Evolutionary conservation across 1,139 yeast species (phyloP).

Genomic region (Yamadazyma mexicana): DNA sequence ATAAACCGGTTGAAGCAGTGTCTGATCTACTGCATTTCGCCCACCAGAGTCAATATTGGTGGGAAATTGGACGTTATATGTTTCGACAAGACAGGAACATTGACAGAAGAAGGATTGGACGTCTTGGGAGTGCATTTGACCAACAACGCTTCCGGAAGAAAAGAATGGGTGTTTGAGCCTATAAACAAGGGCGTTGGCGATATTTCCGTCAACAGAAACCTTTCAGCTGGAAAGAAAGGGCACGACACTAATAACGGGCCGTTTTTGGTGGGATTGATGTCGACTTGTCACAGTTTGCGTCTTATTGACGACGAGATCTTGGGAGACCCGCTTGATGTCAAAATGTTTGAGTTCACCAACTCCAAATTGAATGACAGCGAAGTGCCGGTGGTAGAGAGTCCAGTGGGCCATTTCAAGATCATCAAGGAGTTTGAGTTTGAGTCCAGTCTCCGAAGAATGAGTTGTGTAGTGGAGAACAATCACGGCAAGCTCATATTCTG

Average conservation of each 20-base stretch:
- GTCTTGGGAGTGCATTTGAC: conserved; percentile 82
- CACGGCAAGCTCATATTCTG: conserved; percentile 55
- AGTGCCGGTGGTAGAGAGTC: conserved; percentile 27
- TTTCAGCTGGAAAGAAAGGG: conserved; percentile 3
- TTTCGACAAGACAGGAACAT: conserved; percentile 95
- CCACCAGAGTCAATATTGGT: conserved; percentile 90
- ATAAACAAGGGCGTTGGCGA: conserved; percentile 33
- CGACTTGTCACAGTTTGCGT: conserved; percentile 87
- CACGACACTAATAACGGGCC: conserved; percentile 33
- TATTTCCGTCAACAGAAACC: conserved; percentile 10
- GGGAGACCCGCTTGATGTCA: conserved; percentile 91
- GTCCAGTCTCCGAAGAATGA: conserved; percentile 85
- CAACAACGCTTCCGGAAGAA: conserved; percentile 50
- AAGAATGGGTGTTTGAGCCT: conserved; percentile 52
- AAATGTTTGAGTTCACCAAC: conserved; percentile 87
- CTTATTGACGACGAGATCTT: conserved; percentile 73
- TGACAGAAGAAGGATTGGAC: conserved; percentile 95
- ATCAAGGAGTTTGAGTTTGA: conserved; percentile 81
- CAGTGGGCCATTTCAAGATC: conserved; percentile 48
- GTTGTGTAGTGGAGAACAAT: conserved; percentile 59
- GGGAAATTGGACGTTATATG: conserved; percentile 90
- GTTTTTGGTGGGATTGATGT: conserved; percentile 53
- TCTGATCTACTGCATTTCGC: conserved; percentile 85
- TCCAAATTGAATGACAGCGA: conserved; percentile 57
- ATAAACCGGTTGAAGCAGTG: conserved; percentile 64